Evolutionary conservation across 2,329 filamentous ascomycete genomes (phyloP).

Genomic region (Alternaria angustiovoidea): DNA sequence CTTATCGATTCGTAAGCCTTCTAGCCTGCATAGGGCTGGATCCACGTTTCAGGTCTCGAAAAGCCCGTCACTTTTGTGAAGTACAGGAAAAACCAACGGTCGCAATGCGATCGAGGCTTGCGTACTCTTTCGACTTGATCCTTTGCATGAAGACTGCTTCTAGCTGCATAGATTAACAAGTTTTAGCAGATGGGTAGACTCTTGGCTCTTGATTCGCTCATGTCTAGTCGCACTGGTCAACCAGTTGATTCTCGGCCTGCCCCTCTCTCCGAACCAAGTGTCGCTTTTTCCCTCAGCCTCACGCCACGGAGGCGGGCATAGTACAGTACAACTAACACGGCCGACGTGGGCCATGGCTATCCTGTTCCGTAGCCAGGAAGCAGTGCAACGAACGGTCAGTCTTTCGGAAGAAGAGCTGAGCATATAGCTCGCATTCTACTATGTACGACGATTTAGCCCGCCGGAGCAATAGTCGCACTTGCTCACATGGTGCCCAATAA

Average conservation of each 20-base stretch:
- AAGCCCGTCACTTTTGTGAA: neutral
- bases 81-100: slow-evolving; percentile 13
- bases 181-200: neutral
- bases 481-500: neutral
- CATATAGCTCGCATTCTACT: neutral
- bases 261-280: neutral
- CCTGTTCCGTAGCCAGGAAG: neutral
- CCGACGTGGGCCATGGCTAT: neutral
- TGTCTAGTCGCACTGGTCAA: neutral
- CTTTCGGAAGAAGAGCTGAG: slow-evolving; percentile 7
- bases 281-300: slow-evolving; percentile 4
- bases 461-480: neutral
- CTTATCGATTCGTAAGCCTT: slow-evolving; percentile 47
- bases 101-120: neutral
- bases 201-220: neutral
- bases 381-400: slow-evolving; percentile 7
- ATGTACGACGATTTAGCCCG: neutral
- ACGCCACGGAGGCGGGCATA: slow-evolving; percentile 6
- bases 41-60: slow-evolving; percentile 39
- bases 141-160: slow-evolving; percentile 1
- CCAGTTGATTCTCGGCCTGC: neutral
- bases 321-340: neutral
- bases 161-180: neutral
- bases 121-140: slow-evolving; percentile 4
- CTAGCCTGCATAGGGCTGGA: slow-evolving; percentile 25